Evolutionary conservation across 2,329 filamentous ascomycete species (phyloP), one percentile per base, ranked within the genome.

Genomic region (Fusarium equiseti): DNA sequence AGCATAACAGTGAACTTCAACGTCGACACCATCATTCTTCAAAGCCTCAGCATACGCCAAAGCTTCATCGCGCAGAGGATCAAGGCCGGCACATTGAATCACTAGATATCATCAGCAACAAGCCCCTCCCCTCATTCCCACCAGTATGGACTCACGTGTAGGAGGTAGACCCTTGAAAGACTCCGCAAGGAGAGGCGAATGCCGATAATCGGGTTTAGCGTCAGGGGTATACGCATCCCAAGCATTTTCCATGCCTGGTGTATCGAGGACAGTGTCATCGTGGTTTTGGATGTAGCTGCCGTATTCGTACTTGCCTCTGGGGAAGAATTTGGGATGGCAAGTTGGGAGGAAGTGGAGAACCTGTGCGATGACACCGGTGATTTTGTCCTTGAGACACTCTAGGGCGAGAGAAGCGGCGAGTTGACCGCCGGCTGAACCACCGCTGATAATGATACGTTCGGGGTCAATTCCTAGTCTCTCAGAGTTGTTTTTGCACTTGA

Each of bases 291-390:
- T 26, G 18, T 62, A 73, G 15, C 74, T 76, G 0, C 68, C 73
- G 44, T 68, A 70, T n/a, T 76, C 74, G 11, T 74, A 70, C 22
- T 68, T 74, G 3, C 74, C 59, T 5, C 1, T 53, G 0, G 73
- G 74, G 24, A 75, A 76, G 48, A 70, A 60, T 9, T 72, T 75
- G 10, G 73, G 74, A 16, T 76, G 74, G n/a, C 74, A 76, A 8
- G 51, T 29, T 7, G 46, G 9, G 8, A 68, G 69, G 24, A 76
- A 75, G 24, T 73, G 63, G 0, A 76, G 24, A 1, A 73, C 69
- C 27, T 76, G 74, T 0, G 74, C 74, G 2, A 72, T 26, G 9
- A 76, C 29, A 2, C 74, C 73, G 3, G 71, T 68, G 3, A 75
- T 57, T 4, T 61, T 59, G 0, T 64, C 24, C 16, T 52, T 44